Conservation (phyloP, 306 rosid genomes). For the Citrullus colocynthis region DNA sequence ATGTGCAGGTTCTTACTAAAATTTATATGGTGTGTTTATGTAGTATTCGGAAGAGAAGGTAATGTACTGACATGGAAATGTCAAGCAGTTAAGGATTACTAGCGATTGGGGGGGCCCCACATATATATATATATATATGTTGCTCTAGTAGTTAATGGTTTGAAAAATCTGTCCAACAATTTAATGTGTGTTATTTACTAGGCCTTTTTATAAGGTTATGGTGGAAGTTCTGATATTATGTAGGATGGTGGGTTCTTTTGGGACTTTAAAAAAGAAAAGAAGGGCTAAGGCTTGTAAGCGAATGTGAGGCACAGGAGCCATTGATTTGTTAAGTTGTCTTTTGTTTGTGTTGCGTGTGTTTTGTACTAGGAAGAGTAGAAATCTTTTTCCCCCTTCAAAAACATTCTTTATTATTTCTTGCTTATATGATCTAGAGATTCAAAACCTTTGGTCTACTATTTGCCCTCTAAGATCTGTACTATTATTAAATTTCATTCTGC, state of each 20-base stretch:
- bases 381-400: background rate
- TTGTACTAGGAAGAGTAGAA: background rate
- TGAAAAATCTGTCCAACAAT: conserved; percentile 1
- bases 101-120: conserved; percentile 5
- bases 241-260: background rate
- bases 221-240: background rate
- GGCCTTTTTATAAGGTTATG: background rate
- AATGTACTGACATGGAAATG: conserved; percentile 8
- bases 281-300: background rate
- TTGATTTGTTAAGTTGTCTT: background rate
- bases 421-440: background rate
- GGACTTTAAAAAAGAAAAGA: background rate
- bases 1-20: conserved; percentile 13
- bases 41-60: conserved; percentile 10
- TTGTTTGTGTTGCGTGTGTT: background rate
- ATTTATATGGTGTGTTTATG: conserved; percentile 12
- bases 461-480: background rate
- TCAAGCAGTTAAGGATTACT: conserved; percentile 3
- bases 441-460: background rate
- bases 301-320: background rate
- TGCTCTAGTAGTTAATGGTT: conserved; percentile 4
- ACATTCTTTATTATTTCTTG: background rate
- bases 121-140: background rate
- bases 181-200: conserved; percentile 6
- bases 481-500: background rate